These are phyloP conservation scores for Pleurotus pulmonarius DNA, from an alignment of 768 basidiomycete species.

Conservation along the genomic window DNA sequence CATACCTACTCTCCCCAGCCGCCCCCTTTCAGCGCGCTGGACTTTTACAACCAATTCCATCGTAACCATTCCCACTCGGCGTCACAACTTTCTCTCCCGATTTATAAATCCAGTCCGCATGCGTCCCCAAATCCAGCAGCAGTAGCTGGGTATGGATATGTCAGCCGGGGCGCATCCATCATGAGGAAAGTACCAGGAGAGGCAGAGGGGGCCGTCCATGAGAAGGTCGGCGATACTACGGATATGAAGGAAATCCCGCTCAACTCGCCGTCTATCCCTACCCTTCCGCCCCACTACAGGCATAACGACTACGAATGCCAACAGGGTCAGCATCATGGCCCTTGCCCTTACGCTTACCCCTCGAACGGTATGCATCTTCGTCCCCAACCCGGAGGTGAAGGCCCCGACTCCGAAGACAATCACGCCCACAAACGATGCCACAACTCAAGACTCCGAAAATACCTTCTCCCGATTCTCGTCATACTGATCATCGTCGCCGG, in stretches of 20 bases:
- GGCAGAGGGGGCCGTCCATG: background rate
- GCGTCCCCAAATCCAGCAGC: background rate
- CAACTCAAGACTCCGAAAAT: background rate
- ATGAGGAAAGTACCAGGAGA: background rate
- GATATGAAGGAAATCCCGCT: background rate
- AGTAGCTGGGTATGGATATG: background rate
- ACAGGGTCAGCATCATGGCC: background rate
- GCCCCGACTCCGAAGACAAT: background rate
- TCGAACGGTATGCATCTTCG: background rate
- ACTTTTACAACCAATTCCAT: slow-evolving; percentile 1
- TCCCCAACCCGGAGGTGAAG: background rate
- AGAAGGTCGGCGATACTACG: background rate
- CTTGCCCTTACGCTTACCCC: background rate
- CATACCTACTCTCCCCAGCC: slow-evolving; percentile 2
- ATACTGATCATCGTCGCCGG: slow-evolving; percentile 2
- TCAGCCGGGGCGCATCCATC: background rate
- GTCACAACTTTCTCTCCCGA: background rate
- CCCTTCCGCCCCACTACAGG: background rate
- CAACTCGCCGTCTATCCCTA: slow-evolving; percentile 10
- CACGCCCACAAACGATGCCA: background rate
- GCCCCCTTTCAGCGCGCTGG: background rate
- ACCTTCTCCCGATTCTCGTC: background rate
- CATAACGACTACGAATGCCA: slow-evolving; percentile 8
- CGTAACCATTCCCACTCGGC: background rate
- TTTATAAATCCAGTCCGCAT: slow-evolving; percentile 1